Evolutionary conservation across 306 rosid species (phyloP), one percentile per base, ranked within the genome.

Genomic region (Glycyrrhiza uralensis): DNA sequence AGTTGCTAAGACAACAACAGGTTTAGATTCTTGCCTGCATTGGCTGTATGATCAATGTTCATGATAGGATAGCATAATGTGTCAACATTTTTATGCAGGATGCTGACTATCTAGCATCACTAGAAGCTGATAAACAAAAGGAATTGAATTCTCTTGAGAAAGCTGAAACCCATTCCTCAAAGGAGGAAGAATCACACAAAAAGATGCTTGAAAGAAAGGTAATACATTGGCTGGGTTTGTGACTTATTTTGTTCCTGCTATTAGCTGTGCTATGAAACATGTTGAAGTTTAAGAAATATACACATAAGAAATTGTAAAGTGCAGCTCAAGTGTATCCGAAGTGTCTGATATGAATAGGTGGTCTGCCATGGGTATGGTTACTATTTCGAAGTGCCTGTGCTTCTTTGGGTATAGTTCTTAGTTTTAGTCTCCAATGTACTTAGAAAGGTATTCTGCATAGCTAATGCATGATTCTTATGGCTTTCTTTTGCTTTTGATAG

Each of bases 1-100:
- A n/a, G 45, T 22, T 84, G 35, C 83, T 75, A 45, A 85, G 78
- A 67, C 81, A 85, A 80, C 92, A 83, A 77, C 90, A 90, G 96
- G 98, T 92, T 76, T 64, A 39, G 20, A 76, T 68, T 74, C 52
- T 54, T 38, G 10, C 73, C 72, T 52, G 23, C 67, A 69, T 13
- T 75, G 46, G 50, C 10, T 47, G 39, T 54, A 33, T 79, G 63
- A 57, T 75, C 45, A 4, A 18, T 66, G 5, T 64, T 32, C 41
- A 44, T 68, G 69, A 77, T 46, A 30, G 57, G 35, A 22, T 46
- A 30, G 19, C 67, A 18, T 73, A 62, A 77, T 19, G 12, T 69
- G 58, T 44, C 35, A 58, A 57, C 22, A 3, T 59, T 69, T 14
- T 81, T 4, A 19, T 83, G 81, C 88, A 90, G 91, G 87, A 90